phyloP scores from a whole-genome alignment of 2,329 filamentous ascomycete species.

The Beauveria pseudobassiana region DNA sequence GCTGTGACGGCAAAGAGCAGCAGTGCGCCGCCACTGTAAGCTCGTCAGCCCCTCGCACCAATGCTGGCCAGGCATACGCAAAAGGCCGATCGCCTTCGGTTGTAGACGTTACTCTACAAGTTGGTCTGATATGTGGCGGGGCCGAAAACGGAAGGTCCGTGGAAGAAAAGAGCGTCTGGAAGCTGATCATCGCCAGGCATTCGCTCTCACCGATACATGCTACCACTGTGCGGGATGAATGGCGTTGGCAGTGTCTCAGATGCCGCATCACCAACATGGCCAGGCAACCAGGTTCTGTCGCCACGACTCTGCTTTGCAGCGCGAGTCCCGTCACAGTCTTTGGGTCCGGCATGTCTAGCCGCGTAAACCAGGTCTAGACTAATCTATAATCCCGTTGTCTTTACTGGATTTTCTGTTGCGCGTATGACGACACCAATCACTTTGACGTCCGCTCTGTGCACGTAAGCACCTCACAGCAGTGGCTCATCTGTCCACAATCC shows the following conservation, averaged over 20 bases:
- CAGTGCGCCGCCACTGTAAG: neutral
- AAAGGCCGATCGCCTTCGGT: neutral
- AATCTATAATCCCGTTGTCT: too few species aligned
- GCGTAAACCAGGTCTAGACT: too few species aligned
- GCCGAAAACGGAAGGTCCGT: neutral
- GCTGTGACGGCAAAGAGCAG: neutral
- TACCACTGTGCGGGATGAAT: neutral
- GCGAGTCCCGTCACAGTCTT: too few species aligned
- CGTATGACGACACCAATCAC: neutral
- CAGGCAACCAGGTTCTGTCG: too few species aligned
- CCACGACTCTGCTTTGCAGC: too few species aligned
- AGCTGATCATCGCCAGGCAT: too few species aligned
- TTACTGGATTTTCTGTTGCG: neutral
- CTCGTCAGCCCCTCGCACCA: neutral
- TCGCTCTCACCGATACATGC: neutral
- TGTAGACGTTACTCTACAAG: neutral
- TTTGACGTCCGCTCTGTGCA: neutral
- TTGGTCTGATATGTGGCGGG: neutral
- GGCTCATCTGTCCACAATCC: neutral
- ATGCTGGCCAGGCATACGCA: too few species aligned
- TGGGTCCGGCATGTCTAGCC: too few species aligned
- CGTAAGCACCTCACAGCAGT: neutral
- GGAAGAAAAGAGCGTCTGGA: neutral
- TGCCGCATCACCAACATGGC: too few species aligned
- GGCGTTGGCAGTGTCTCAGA: too few species aligned